A percentile compares a stretch with the other conserved stretches of the same genome.
Evolutionary conservation across 805 yeast species (phyloP).

Genomic region (Candida nitratophila): DNA sequence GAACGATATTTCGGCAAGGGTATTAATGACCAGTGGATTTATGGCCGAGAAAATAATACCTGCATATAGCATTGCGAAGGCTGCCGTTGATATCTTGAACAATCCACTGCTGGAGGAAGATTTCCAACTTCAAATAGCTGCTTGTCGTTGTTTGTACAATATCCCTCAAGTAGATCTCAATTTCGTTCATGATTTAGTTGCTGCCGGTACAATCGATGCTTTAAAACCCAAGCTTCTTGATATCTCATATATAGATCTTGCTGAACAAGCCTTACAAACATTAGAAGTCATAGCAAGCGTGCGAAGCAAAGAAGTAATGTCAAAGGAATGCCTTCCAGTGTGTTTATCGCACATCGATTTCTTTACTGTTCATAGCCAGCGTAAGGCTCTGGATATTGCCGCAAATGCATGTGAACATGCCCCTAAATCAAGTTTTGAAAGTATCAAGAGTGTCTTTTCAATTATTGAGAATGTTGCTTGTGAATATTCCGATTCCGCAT

Average conservation of each 20-base stretch:
- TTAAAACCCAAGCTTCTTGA: slow-evolving; percentile 62
- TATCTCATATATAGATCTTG: slow-evolving; percentile 79
- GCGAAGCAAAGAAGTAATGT: slow-evolving; percentile 43
- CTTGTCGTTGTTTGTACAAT: slow-evolving; percentile 80
- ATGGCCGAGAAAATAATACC: slow-evolving; percentile 62
- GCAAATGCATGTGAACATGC: slow-evolving; percentile 59
- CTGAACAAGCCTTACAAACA: slow-evolving; percentile 83
- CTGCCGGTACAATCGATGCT: slow-evolving; percentile 57
- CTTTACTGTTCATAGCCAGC: slow-evolving; percentile 81
- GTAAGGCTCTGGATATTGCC: slow-evolving; percentile 68
- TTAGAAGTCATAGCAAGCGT: slow-evolving; percentile 59
- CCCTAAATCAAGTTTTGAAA: slow-evolving; percentile 33
- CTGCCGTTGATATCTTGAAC: slow-evolving; percentile 49
- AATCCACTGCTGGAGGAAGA: slow-evolving; percentile 54
- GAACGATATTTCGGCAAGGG: slow-evolving; percentile 54
- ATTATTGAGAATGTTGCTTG: slow-evolving; percentile 48
- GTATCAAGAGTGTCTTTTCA: slow-evolving; percentile 52
- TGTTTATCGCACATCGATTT: slow-evolving; percentile 77
- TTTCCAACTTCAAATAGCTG: slow-evolving; percentile 73
- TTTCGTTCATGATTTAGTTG: slow-evolving; percentile 53
- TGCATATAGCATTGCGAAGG: slow-evolving; percentile 43
- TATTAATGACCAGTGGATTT: slow-evolving; percentile 59
- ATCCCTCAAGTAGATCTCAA: slow-evolving; percentile 69
- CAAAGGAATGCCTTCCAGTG: slow-evolving; percentile 54
- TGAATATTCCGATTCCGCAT: slow-evolving; percentile 48